A percentile compares a stretch with the other conserved stretches of the same genome.
phyloP scores from a whole-genome alignment of 495 filamentous ascomycete genomes.

The Penicillium alfredii region DNA sequence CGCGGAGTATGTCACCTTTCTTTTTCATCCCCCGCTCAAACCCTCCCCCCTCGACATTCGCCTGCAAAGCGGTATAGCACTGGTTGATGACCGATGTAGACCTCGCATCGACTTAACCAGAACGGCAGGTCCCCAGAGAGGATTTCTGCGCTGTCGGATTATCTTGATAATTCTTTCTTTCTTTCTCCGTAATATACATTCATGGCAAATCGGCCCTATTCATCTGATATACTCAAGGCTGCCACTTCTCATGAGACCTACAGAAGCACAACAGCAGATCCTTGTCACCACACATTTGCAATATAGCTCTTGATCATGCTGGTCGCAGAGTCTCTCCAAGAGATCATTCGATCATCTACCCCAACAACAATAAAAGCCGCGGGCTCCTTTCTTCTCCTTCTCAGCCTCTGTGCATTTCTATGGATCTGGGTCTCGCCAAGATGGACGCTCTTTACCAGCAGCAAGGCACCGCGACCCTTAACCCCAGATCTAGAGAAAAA shows the following conservation, averaged over 20 bases:
- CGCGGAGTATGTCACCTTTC: neutral
- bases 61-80: conserved; percentile 1
- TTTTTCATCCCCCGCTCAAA: conserved; percentile 4
- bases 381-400: conserved; percentile 15
- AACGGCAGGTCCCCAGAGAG: conserved; percentile 16
- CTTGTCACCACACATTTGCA: too few relatives aligned
- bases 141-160: neutral
- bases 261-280: too few relatives aligned
- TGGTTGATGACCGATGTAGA: too few relatives aligned
- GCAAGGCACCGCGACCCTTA: conserved; percentile 10
- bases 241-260: too few relatives aligned
- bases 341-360: conserved; percentile 4
- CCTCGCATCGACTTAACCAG: conserved; percentile 33
- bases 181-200: too few relatives aligned
- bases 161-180: neutral
- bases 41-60: neutral
- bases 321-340: conserved; percentile 4
- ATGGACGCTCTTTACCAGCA: conserved; percentile 18
- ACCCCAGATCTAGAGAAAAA: conserved; percentile 27
- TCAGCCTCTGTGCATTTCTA: conserved; percentile 21
- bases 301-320: conserved; percentile 1
- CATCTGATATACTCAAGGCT: too few relatives aligned
- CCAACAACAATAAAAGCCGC: conserved; percentile 17
- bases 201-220: too few relatives aligned
- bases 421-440: conserved; percentile 15